Evolutionary conservation across 176 grass and related monocot genomes (phyloP).

Genomic region (Echinochloa phyllopogon): DNA sequence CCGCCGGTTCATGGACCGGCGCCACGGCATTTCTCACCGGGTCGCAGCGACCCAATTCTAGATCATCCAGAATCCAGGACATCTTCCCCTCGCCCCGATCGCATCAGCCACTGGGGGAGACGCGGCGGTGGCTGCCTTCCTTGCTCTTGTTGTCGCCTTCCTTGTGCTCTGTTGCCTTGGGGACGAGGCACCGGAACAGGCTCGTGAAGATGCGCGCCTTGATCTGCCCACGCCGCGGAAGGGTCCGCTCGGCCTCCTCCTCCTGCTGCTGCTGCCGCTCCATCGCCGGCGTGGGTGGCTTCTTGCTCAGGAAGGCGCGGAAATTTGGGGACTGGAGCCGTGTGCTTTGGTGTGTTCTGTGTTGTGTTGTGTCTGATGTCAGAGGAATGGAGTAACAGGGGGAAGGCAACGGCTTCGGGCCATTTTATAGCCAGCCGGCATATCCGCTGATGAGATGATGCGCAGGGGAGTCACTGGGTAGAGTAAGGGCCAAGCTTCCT

Average conservation of each 20-base stretch:
- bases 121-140: constrained; percentile 22
- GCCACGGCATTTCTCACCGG: background rate
- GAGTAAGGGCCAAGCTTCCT: constrained; percentile 26
- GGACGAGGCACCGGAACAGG: constrained; percentile 40
- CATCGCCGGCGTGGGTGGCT: constrained; percentile 29
- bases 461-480: background rate
- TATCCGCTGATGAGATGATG: background rate
- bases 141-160: constrained; percentile 32
- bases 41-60: background rate
- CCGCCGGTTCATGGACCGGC: background rate
- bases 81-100: background rate
- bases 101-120: constrained; percentile 43
- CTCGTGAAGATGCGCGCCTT: constrained; percentile 55
- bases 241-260: constrained; percentile 31
- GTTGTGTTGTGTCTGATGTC: background rate
- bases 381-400: background rate
- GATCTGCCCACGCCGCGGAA: constrained; percentile 65
- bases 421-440: constrained; percentile 17
- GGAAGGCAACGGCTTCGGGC: background rate
- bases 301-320: constrained; percentile 31
- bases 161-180: constrained; percentile 8
- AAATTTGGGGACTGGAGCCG: background rate
- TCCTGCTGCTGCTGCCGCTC: constrained; percentile 39
- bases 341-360: background rate
- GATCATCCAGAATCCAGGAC: background rate